Conservation (phyloP, 2,329 filamentous ascomycete species). For the Mycogone perniciosa region DNA sequence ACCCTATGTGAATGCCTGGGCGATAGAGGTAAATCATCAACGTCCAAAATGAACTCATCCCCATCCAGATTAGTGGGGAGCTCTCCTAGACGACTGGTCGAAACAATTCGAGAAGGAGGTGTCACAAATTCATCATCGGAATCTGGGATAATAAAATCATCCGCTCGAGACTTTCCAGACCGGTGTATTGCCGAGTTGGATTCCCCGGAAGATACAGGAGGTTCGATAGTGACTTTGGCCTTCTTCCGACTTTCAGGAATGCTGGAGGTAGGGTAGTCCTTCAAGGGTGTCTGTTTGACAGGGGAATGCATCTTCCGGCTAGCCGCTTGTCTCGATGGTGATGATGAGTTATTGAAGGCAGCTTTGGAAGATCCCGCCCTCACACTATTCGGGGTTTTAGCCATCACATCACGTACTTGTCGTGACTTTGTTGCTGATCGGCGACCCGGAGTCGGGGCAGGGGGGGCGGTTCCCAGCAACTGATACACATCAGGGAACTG, state of each 20-base stretch:
- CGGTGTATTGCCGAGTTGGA: neutral
- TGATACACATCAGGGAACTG: constrained; percentile 51
- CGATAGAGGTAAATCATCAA: constrained; percentile 5
- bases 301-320: constrained; percentile 4
- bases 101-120: constrained; percentile 22
- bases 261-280: constrained; percentile 1
- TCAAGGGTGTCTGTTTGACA: constrained; percentile 1
- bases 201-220: neutral
- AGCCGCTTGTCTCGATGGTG: constrained; percentile 9
- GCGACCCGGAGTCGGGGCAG: constrained; percentile 28
- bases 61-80: constrained; percentile 6
- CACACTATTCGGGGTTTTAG: neutral
- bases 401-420: constrained; percentile 15
- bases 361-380: neutral
- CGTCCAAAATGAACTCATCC: constrained; percentile 9
- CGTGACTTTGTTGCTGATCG: constrained; percentile 18
- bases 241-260: constrained; percentile 10
- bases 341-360: constrained; percentile 1
- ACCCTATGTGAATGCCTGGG: neutral
- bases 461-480: constrained; percentile 36
- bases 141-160: constrained; percentile 44
- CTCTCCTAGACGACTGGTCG: constrained; percentile 1
- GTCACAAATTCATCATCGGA: constrained; percentile 51
- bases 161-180: constrained; percentile 1
- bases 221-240: constrained; percentile 1